Evolutionary conservation across 805 yeast species (phyloP), one percentile per base, ranked within the genome.

Genomic region (Saccharomyces mikatae): DNA sequence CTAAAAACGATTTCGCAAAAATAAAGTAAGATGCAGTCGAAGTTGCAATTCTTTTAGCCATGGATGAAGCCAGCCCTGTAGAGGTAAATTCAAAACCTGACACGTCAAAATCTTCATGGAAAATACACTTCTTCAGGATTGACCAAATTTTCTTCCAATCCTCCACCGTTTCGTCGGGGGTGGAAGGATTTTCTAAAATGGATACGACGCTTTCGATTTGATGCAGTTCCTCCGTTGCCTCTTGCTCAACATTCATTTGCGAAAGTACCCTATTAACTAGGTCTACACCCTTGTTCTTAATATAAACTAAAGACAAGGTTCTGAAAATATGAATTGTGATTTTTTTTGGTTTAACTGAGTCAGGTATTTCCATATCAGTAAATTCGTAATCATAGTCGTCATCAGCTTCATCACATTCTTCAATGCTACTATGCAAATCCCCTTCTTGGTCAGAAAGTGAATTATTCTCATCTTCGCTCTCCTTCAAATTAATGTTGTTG

Each of bases 61-160:
- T 3, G 49, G 74, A 61, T 5, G 74, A 73, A 6, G 86, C 75
- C 6, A 87, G 66, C 0, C 90, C 90, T 1, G 90, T 86, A 2
- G 86, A 77, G 5, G 83, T 75, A 32, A 90, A 72, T 65, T 89
- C 96, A 70, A 83, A 88, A 55, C 91, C 84, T 0, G 96, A 87
- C 4, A 86, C 71, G 5, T 60, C 58, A 44, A 58, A 63, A 8
- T 56, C 53, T 0, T 65, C 64, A 21, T 58, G 60, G 14, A 74
- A 72, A 27, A 79, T 60, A 1, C 73, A 64, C 4, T 56, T 52
- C 11, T 68, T 69, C 4, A 82, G 66, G 47, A 65, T 62, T 2
- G 62, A 47, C 82, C 84, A 76, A 6, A 74, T 14, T 2, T 51
- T 51, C 1, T 53, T 29, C 74, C 75, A 69, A 2, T 64, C 62